A percentile compares a stretch with the other conserved stretches of the same genome.
Conservation (phyloP, 2,329 filamentous ascomycete species). For the Fusarium pininemorale region DNA sequence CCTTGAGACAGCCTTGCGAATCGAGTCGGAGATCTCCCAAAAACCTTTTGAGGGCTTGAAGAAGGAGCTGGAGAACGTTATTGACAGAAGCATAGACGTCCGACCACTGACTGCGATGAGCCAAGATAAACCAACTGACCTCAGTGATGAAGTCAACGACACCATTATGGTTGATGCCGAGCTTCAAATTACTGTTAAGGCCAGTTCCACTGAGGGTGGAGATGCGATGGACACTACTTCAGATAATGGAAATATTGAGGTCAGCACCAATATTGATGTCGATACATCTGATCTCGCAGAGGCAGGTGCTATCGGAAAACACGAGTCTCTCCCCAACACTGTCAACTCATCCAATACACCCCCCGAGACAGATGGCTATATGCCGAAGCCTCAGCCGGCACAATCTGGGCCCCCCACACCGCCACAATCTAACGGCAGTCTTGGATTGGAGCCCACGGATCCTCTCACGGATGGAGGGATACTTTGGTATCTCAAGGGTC, state of each 20-base stretch:
- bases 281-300: constrained; percentile 53
- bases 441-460: constrained; percentile 59
- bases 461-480: constrained; percentile 78
- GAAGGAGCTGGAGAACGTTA: constrained; percentile 76
- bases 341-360: constrained; percentile 53
- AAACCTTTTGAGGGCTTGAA: constrained; percentile 75
- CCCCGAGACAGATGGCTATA: constrained; percentile 59
- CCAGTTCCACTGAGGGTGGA: constrained; percentile 37
- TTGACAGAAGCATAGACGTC: constrained; percentile 73
- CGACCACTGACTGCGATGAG: constrained; percentile 50
- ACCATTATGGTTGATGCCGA: constrained; percentile 63
- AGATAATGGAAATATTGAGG: constrained; percentile 55
- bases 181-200: constrained; percentile 58
- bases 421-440: constrained; percentile 70
- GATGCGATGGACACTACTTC: constrained; percentile 51
- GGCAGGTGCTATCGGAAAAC: constrained; percentile 41
- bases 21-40: constrained; percentile 82
- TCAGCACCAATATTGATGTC: constrained; percentile 57
- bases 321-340: constrained; percentile 34
- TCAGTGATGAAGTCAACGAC: constrained; percentile 54
- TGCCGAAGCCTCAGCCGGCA: constrained; percentile 41
- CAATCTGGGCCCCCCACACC: constrained; percentile 68
- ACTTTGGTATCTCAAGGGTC: constrained; percentile 86
- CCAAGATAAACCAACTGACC: constrained; percentile 51
- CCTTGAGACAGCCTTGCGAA: constrained; percentile 77